Evolutionary conservation across 352 stramenopile species (phyloP), one percentile per base, ranked within the genome.

Genomic region (Phytophthora litchii): DNA sequence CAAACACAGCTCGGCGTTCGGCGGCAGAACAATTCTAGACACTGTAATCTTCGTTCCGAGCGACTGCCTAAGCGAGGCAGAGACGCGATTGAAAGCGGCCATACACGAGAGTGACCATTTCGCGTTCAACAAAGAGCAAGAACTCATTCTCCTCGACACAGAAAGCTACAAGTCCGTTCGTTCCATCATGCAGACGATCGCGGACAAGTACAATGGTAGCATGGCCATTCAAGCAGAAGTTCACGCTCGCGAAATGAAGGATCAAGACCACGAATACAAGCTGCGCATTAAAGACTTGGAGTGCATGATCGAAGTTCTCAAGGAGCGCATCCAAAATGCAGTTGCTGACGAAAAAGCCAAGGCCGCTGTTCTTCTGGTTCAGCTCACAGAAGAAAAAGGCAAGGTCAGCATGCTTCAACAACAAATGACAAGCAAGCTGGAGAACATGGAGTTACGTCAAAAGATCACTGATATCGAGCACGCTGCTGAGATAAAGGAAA

Each of bases 401-500:
- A 42, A 42, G 10, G 36, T 42, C 36, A 21, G 36, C n/a, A 42
- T 21, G 36, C 36, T 42, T 42, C 36, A 42, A 42, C 36, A 21
- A 21, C 36, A 42, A n/a, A 21, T 42, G 36, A 42, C n/a, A 42
- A 42, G 36, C 36, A 42, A 42, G 14, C n/a, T 42, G 36, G n/a
- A 42, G 36, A 42, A 42, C 14, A 42, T 42, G 36, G n/a, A 42
- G 36, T n/a, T 42, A 21, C 36, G 36, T n/a, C 36, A 42, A 21
- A 42, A 42, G 36, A 42, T 42, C 36, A n/a, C 36, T n/a, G 36
- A 2, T 42, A 42, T 42, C 36, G 36, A 21, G 10, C 36, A 42
- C 36, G 36, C 36, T 42, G 36, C 36, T 21, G 36, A 42, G 36
- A 42, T 42, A 13, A 42, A 42, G 13, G n/a, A 42, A 21, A 42